Evolutionary conservation across 2,329 filamentous ascomycete genomes (phyloP).

Genomic region (Fusarium liriodendri): DNA sequence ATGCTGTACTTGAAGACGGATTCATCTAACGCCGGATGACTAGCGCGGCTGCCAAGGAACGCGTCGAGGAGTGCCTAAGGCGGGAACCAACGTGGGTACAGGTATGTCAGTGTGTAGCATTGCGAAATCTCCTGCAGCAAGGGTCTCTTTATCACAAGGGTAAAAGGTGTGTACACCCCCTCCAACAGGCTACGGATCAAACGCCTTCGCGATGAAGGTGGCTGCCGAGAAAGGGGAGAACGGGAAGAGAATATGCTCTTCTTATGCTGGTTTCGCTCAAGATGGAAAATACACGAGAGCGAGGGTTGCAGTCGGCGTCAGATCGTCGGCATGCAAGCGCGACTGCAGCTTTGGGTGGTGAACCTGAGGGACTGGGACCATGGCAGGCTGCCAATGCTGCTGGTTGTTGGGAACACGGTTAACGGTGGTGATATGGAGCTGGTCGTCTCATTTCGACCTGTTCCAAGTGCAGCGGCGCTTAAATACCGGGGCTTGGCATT

Average conservation of each 20-base stretch:
- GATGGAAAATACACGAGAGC: background rate
- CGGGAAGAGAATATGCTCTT: background rate
- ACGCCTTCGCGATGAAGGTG: conserved; percentile 8
- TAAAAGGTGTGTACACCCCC: background rate
- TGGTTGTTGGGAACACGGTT: background rate
- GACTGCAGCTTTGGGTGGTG: background rate
- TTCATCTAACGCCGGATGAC: conserved; percentile 3
- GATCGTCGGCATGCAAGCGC: background rate
- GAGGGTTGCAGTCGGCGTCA: background rate
- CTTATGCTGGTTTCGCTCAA: conserved; percentile 5
- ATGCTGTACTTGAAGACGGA: conserved; percentile 1
- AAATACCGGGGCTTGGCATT: background rate
- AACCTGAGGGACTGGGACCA: background rate
- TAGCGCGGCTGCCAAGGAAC: conserved; percentile 33
- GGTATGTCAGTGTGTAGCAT: conserved; percentile 25
- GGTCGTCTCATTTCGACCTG: background rate
- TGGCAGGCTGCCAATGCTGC: background rate
- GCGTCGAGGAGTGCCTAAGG: background rate
- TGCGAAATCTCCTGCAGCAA: conserved; percentile 27
- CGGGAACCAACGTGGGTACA: conserved; percentile 13
- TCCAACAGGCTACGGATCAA: conserved; percentile 14
- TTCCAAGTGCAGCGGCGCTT: conserved; percentile 1
- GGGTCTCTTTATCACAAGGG: conserved; percentile 18
- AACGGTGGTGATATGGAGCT: background rate
- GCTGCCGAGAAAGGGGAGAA: background rate